Base-by-base conservation (phyloP, 1,139 yeast genomes). In the Geotrichum citri-aurantii region DNA sequence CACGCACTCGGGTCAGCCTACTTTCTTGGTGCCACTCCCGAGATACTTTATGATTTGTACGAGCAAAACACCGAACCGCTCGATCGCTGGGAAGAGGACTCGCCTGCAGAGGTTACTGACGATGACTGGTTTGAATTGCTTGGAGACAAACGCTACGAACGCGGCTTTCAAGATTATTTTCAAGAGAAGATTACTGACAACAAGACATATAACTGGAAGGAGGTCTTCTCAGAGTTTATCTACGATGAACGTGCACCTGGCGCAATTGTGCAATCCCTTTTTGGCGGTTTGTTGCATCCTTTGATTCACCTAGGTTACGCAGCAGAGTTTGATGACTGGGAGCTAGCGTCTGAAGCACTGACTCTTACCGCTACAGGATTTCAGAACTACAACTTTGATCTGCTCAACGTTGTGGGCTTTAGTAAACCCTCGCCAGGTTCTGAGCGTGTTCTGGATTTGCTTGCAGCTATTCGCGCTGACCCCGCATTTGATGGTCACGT, bases 301-400 rank as follows among this genome's bases (percentile, higher is more conserved):
- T 49, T 73, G 58, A 72, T 72, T 52, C 75, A 71, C 52, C 57
- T 71, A 42, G 74, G 72, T 24, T 73, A 71, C 54, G 75, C 75
- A 1, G 61, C 65, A 33, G 75, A 73, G 52, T 50, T 66, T 12
- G 69, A 71, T 50, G 67, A 66, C 50, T 64, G 68, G 23, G 64
- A 65, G 24, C 55, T 73, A 12, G 75, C 73, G 0, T 61, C 66
- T 8, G 75, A 73, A 54, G 73, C 73, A 14, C 59, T 69, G 50
- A 62, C 68, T 0, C 49, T 67, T 54, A 53, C 63, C 6, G 62
- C 66, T 2, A 54, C 55, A 19, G 58, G 55, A 12, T 58, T 48
- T 37, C 48, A 21, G 19, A 24, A 44, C 14, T 19, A 44, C 48
- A 57, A 50, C 37, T n/a, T 49, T 12, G 51, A 26, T 14, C 12